phyloP scores from a whole-genome alignment of 345 rosid genomes.

The Eucalyptus dawsonii region DNA sequence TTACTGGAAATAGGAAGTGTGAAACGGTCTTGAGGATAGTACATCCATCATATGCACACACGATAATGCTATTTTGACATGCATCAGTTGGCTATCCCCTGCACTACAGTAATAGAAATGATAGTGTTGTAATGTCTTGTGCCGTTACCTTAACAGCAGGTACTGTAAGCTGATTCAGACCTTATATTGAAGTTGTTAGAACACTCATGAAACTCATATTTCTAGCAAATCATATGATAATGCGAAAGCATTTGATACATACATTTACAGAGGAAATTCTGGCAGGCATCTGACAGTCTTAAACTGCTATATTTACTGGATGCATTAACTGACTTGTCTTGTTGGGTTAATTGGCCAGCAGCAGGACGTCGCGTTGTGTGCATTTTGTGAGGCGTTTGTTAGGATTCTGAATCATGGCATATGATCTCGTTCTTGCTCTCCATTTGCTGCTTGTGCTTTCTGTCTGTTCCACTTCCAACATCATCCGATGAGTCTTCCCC shows the following conservation, averaged over 20 bases:
- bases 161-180: neutral
- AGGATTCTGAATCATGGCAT: slow-evolving; percentile 1
- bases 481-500: slow-evolving; percentile 21
- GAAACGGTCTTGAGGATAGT: neutral
- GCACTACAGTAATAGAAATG: neutral
- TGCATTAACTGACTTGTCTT: neutral
- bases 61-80: neutral
- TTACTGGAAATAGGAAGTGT: neutral
- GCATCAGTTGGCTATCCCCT: neutral
- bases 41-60: neutral
- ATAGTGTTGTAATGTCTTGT: neutral
- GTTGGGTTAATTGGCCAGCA: neutral
- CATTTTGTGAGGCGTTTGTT: neutral
- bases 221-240: neutral
- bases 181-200: neutral
- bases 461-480: neutral
- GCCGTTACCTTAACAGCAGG: neutral
- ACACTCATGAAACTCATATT: neutral
- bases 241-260: neutral
- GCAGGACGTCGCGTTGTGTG: neutral
- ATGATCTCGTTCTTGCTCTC: slow-evolving; percentile 11
- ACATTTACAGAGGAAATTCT: neutral
- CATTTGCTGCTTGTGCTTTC: slow-evolving; percentile 13
- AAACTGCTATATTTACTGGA: neutral
- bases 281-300: neutral